Evolutionary conservation across 257 asterid species (phyloP).

Genomic region (Striga asiatica): DNA sequence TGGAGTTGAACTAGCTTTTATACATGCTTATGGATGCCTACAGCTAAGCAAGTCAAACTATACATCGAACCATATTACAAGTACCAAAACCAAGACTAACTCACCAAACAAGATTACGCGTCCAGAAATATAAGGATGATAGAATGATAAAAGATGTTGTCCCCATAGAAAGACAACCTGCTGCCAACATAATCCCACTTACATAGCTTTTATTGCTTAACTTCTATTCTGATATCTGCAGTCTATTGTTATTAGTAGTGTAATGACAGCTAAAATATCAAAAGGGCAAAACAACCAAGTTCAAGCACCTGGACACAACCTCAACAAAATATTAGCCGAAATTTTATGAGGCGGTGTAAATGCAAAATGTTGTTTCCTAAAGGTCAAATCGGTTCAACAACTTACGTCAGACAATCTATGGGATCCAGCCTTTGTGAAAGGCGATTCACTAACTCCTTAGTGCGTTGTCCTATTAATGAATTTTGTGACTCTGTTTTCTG

Average conservation of each 20-base stretch:
- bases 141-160: neutral
- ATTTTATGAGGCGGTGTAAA: neutral
- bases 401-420: conserved; percentile 98
- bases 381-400: conserved; percentile 16
- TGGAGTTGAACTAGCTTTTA: no score
- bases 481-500: conserved; percentile 41
- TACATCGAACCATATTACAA: neutral
- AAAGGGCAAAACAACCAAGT: conserved; percentile 11
- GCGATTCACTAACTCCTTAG: conserved; percentile 40
- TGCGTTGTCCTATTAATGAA: conserved; percentile 48
- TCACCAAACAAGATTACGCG: neutral
- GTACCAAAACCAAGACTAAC: neutral
- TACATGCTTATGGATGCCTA: neutral
- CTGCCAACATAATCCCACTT: no score
- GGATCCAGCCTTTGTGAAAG: conserved; percentile 83
- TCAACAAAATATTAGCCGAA: neutral
- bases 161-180: neutral
- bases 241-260: neutral
- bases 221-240: no score
- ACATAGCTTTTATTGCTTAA: no score
- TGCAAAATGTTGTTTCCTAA: neutral
- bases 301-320: neutral
- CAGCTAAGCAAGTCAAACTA: neutral
- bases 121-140: neutral
- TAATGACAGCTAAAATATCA: conserved; percentile 4